Evolutionary conservation across 257 asterid genomes (phyloP).

Genomic region (Solanum corneliomulleri): DNA sequence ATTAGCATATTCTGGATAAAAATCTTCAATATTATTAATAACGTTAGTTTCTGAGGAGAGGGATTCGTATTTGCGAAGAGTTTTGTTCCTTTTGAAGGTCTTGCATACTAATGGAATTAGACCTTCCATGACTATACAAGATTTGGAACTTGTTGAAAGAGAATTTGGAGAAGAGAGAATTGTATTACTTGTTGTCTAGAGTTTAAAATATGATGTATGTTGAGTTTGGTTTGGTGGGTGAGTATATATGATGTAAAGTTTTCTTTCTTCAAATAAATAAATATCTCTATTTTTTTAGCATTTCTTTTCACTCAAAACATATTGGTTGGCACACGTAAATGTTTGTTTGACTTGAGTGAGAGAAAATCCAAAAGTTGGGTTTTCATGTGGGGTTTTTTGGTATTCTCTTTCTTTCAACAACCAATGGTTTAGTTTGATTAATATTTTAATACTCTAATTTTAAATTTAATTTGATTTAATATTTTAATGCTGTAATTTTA

Average conservation of each 20-base stretch:
- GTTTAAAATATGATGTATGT: neutral
- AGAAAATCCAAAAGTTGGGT: neutral
- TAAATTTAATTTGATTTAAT: no score
- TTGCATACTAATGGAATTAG: constrained; percentile 55
- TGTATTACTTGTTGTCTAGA: neutral
- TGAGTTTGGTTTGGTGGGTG: neutral
- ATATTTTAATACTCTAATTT: no score
- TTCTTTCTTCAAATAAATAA: neutral
- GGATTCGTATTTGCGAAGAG: constrained; percentile 40
- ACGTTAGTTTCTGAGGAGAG: constrained; percentile 33
- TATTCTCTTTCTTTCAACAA: accelerated
- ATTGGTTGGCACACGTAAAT: neutral
- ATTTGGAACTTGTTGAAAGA: neutral
- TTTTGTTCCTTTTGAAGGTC: constrained; percentile 39
- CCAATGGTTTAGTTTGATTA: accelerated
- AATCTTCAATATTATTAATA: constrained; percentile 22
- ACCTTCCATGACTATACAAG: constrained; percentile 47
- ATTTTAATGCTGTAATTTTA: no score
- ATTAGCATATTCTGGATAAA: constrained; percentile 11
- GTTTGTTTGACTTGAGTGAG: neutral
- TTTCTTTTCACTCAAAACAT: neutral
- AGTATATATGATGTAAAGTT: neutral
- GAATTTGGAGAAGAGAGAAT: neutral
- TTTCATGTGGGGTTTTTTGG: neutral
- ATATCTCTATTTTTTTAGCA: neutral